Conservation (phyloP, 176 grass and related monocot species). For the Olyra latifolia region DNA sequence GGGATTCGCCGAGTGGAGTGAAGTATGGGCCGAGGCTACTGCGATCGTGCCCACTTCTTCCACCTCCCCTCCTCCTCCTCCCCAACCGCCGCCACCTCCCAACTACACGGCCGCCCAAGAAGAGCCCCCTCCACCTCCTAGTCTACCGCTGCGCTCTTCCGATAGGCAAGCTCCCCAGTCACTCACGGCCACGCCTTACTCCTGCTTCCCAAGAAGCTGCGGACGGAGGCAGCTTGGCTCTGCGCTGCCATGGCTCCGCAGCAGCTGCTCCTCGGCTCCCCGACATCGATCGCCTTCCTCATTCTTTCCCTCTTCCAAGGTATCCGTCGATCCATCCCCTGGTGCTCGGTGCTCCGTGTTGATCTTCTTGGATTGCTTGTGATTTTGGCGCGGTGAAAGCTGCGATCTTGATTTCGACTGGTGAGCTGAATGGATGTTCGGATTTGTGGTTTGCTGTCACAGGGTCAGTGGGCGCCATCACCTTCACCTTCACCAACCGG, state of each 20-base stretch:
- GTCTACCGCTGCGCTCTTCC: not conserved
- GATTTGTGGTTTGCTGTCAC: slow-evolving; percentile 15
- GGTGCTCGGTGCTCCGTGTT: not conserved
- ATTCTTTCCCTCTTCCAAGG: slow-evolving; percentile 49
- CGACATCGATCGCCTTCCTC: slow-evolving; percentile 29
- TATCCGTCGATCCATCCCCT: not conserved
- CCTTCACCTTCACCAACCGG: slow-evolving; percentile 80
- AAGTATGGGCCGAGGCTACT: not conserved
- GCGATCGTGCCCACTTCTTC: slow-evolving; percentile 33
- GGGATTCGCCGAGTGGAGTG: not conserved
- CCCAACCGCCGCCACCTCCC: not conserved
- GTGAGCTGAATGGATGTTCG: not conserved
- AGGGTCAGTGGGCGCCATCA: slow-evolving; percentile 52
- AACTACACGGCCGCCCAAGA: not conserved
- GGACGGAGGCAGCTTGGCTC: not conserved
- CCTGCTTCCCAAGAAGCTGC: not conserved
- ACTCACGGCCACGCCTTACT: not conserved
- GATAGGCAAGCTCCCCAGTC: not conserved
- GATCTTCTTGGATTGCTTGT: not conserved
- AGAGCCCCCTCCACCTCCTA: not conserved
- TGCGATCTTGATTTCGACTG: not conserved
- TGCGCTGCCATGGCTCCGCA: slow-evolving; percentile 13
- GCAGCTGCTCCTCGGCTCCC: slow-evolving; percentile 26
- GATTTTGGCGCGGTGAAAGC: not conserved
- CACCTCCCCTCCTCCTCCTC: not conserved